Base-by-base conservation (phyloP, 108 stramenopile species). In the Discostella pseudostelligera region DNA sequence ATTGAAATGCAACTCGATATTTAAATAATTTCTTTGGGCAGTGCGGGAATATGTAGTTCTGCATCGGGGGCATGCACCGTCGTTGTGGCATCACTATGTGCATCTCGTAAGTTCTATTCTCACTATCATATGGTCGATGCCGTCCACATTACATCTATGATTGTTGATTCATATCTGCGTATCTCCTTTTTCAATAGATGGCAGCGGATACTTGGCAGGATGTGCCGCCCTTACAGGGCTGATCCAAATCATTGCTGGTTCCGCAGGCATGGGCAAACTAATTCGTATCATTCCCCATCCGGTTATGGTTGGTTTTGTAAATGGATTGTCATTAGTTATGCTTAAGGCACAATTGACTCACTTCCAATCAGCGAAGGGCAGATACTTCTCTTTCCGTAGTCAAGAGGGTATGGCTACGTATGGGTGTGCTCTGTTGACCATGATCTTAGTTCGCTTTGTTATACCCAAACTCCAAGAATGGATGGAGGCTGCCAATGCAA, bases 291-390 rank as follows among this genome's bases (percentile, higher is more conserved):
- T 96, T 11, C 90, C 93, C 0, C 94, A 92, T 55, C 89, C 92
- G 22, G 93, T 95, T 37, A 96, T 96, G 92, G 50, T 95, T 14
- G 94, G 94, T 0, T 96, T 96, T 67, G 92, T 92, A 20, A 95
- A 95, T 66, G 94, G 96, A 21, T 71, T 96, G 47, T 83, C 89
- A n/a, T 50, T 95, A 2, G 90, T 96, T 37, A 92, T 96, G 84
- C 71, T 86, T n/a, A 81, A 83, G 56, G 91, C 94, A 11, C 96
- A 96, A 66, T 62, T 95, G 57, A 72, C 64, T 8, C 85, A 87
- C 62, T 96, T 95, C 74, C 65, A 83, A 56, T 56, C 77, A 14
- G 63, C 55, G 13, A 59, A 42, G 21, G 82, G 83, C 3, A 69
- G 20, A 9, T 84, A 83, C 56, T 46, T 84, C 36, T 70, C 79